Conservation (phyloP, 208 protist genomes). For the Acanthamoeba triangularis region DNA sequence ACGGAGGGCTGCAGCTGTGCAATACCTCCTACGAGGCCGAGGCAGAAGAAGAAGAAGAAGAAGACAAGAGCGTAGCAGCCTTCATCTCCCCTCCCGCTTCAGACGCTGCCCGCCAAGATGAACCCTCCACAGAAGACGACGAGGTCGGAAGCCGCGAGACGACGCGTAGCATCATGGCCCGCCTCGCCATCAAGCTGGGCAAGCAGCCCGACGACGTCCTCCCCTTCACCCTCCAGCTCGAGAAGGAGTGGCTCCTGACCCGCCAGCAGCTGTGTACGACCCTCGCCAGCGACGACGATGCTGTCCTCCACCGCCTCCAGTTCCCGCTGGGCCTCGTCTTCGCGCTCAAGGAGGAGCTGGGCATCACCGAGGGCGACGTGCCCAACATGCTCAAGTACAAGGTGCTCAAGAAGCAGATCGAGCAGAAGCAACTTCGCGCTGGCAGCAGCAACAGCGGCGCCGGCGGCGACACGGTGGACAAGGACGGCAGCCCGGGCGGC, state of each 20-base stretch:
- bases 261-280: background rate
- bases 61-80: background rate
- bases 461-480: background rate
- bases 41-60: background rate
- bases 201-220: background rate
- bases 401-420: background rate
- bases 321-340: constrained; percentile 21
- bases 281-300: background rate
- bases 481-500: background rate
- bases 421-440: background rate
- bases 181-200: background rate
- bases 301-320: background rate
- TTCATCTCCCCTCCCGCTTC: too few species aligned
- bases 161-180: background rate
- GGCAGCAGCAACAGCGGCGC: background rate
- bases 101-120: background rate
- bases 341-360: background rate
- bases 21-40: background rate
- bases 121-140: background rate
- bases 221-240: background rate
- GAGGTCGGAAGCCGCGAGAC: background rate
- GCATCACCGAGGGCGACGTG: background rate
- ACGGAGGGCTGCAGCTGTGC: background rate
- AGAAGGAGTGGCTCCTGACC: constrained; percentile 20
- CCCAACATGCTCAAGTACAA: constrained; percentile 58